phyloP scores from a whole-genome alignment of 768 basidiomycete genomes.

The Rhizopogon rudus region DNA sequence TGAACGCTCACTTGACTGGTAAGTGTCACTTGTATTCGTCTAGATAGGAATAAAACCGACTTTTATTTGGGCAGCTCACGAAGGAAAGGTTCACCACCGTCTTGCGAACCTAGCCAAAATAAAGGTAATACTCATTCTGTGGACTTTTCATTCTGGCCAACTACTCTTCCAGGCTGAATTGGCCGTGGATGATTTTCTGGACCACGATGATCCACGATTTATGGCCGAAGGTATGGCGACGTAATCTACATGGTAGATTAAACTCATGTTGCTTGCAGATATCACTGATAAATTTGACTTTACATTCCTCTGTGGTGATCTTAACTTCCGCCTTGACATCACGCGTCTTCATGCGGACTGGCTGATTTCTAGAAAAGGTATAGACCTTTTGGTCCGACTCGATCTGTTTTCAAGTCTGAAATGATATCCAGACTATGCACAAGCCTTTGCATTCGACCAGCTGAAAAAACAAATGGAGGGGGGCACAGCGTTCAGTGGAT shows the following conservation, averaged over 20 bases:
- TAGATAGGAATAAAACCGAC: neutral
- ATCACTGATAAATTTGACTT: conserved; percentile 87
- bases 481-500: conserved; percentile 69
- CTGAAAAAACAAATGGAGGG: conserved; percentile 70
- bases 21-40: conserved; percentile 6
- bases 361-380: conserved; percentile 80
- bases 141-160: neutral
- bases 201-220: conserved; percentile 55
- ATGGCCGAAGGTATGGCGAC: conserved; percentile 58
- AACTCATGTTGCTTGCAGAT: conserved; percentile 34
- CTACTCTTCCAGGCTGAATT: conserved; percentile 54
- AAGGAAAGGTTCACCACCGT: conserved; percentile 71
- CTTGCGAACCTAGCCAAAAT: conserved; percentile 86
- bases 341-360: conserved; percentile 92
- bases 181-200: conserved; percentile 71
- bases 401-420: neutral
- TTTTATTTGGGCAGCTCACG: conserved; percentile 50
- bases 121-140: conserved; percentile 43
- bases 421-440: conserved; percentile 58
- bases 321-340: conserved; percentile 88
- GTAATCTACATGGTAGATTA: neutral
- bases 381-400: conserved; percentile 5
- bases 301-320: conserved; percentile 84
- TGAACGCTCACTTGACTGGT: conserved; percentile 92
- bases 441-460: conserved; percentile 90